A percentile compares a stretch with the other conserved stretches of the same genome.
phyloP scores from a whole-genome alignment of 2,329 filamentous ascomycete genomes.

The Pleomassaria siparia region DNA sequence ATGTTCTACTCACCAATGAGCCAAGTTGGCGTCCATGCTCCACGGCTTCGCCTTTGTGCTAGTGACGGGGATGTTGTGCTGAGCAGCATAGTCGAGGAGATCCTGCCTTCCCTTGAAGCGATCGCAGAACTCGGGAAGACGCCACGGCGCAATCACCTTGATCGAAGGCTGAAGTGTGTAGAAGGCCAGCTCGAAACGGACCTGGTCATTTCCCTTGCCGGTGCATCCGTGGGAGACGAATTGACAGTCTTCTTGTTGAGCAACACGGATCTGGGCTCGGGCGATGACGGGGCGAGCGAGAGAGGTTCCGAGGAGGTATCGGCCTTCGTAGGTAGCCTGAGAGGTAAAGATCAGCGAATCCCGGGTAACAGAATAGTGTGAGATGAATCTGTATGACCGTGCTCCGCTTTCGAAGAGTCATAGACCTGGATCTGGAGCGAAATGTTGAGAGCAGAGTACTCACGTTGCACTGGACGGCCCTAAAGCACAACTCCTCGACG shows the following conservation, averaged over 20 bases:
- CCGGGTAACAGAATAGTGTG: too few relatives aligned
- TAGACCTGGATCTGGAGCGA: too few relatives aligned
- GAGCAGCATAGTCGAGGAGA: conserved; percentile 69
- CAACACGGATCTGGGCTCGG: conserved; percentile 65
- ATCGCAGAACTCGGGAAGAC: conserved; percentile 69
- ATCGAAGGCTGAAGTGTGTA: conserved; percentile 65
- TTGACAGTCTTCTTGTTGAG: conserved; percentile 62
- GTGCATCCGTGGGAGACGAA: conserved; percentile 52
- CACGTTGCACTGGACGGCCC: conserved; percentile 69
- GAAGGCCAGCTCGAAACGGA: conserved; percentile 66
- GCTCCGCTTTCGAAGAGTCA: too few relatives aligned
- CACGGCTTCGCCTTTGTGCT: conserved; percentile 73
- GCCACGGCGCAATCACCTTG: conserved; percentile 75
- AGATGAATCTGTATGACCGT: too few relatives aligned
- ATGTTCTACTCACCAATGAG: conserved; percentile 55
- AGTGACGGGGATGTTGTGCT: conserved; percentile 69
- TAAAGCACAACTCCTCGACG: conserved; percentile 78
- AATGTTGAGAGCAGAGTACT: too few relatives aligned
- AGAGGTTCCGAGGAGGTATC: conserved; percentile 55
- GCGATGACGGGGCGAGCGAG: conserved; percentile 72
- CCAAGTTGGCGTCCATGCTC: conserved; percentile 70
- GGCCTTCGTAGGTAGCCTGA: conserved; percentile 57
- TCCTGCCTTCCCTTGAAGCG: conserved; percentile 71
- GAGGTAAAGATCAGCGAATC: too few relatives aligned
- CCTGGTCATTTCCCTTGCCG: conserved; percentile 65